Evolutionary conservation across 2,329 filamentous ascomycete genomes (phyloP), one percentile per base, ranked within the genome.

Genomic region (Epichloe baconii): DNA sequence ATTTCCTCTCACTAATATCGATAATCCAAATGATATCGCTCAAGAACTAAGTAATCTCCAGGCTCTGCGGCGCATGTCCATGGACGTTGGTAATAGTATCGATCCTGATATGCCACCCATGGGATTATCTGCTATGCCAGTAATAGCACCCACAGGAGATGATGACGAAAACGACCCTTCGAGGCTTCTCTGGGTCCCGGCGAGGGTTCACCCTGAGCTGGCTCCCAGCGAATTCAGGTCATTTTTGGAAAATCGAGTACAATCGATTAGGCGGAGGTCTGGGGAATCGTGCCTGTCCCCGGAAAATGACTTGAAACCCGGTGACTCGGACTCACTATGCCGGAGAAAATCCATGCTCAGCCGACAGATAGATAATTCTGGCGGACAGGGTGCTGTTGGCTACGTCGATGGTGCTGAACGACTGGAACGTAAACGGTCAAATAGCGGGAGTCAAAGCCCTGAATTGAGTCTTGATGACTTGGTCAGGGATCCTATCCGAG

Each of bases 301-400:
- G 5, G 77, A 84, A 8, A 35, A 50, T 17, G 70, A 77, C 49
- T 53, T 70, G 56, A 75, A 58, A 54, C 79, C 61, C 71, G 80
- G 55, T 66, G 76, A 68, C 68, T 78, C 68, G 64, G 78, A 78
- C 17, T 79, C 68, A 40, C 65, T 97, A 55, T 78, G 83, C 58
- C 80, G 93, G 60, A 95, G 95, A 68, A 95, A 93, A 68, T 97
- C 91, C 0, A 96, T 95, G 87, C 75, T 98, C 5, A 97, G 91
- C 5, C 80, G 85, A 52, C 90, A 97, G 65, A 86, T 98, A 53
- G 86, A 95, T 58, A 86, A 80, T 56, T 80, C 82, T 4, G 75
- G 76, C 8, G 76, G 77, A 0, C 70, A 70, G 53, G 74, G 71
- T 23, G 74, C 69, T 17, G 76, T 80, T 38, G 82, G 80, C 40